These are phyloP conservation scores for Backusella psychrophila DNA, from an alignment of 192 early-diverging fungal species.

Conservation along the genomic window DNA sequence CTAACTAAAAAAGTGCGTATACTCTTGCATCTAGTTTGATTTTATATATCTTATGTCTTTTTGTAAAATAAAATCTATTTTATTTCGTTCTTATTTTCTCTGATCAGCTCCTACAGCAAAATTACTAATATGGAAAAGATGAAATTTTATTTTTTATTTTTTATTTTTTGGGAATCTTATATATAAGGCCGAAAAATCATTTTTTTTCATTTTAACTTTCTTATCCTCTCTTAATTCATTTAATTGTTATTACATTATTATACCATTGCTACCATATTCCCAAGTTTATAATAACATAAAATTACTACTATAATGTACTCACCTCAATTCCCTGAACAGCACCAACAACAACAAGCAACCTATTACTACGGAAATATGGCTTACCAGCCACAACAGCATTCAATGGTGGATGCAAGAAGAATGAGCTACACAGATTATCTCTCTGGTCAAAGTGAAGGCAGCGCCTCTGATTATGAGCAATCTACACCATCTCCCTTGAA, in stretches of 20 bases:
- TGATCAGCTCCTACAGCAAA: background rate
- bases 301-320: background rate
- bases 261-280: background rate
- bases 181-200: background rate
- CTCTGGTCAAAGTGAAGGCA: constrained; percentile 26
- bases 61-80: background rate
- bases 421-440: constrained; percentile 31
- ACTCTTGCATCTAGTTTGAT: constrained; percentile 1
- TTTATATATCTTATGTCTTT: background rate
- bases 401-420: constrained; percentile 1
- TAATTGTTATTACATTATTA: background rate
- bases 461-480: constrained; percentile 31
- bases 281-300: background rate
- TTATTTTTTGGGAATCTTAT: no score
- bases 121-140: background rate
- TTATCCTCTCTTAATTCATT: background rate
- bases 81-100: background rate
- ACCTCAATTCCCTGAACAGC: background rate
- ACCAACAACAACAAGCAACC: background rate
- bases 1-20: background rate
- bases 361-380: background rate
- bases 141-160: background rate
- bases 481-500: constrained; percentile 28
- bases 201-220: background rate
- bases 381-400: background rate